Conservation (phyloP, 2,329 filamentous ascomycete genomes). For the Zarea fungicola region DNA sequence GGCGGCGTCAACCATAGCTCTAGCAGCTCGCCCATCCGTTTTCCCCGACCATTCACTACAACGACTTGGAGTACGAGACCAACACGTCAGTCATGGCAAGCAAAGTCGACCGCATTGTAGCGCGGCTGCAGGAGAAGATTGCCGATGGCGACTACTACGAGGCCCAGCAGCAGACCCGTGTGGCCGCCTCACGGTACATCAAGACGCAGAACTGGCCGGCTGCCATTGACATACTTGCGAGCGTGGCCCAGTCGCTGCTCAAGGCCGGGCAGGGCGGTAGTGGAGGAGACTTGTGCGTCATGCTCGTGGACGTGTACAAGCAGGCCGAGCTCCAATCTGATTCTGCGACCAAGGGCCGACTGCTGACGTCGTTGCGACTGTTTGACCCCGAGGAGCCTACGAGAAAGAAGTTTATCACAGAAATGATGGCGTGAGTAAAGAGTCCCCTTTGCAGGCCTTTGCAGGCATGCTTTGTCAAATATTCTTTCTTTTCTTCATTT, state of each 20-base stretch:
- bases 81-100: conserved; percentile 29
- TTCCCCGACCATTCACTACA: no score
- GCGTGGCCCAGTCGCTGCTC: conserved; percentile 78
- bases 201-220: conserved; percentile 80
- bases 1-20: background rate
- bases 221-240: conserved; percentile 80
- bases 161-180: conserved; percentile 95
- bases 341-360: conserved; percentile 64
- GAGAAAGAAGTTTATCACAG: conserved; percentile 84
- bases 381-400: conserved; percentile 83
- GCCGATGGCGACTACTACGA: conserved; percentile 92
- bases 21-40: background rate
- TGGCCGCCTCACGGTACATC: conserved; percentile 89
- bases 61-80: no score
- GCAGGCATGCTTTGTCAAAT: no score
- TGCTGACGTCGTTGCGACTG: conserved; percentile 72
- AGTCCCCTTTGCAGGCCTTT: no score
- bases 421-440: conserved; percentile 63
- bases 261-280: conserved; percentile 91
- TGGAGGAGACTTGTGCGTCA: conserved; percentile 81
- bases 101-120: conserved; percentile 47
- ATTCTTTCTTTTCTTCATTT: background rate
- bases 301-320: conserved; percentile 86
- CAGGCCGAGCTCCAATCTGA: conserved; percentile 78
- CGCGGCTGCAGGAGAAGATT: conserved; percentile 77